Evolutionary conservation across 495 filamentous ascomycete species (phyloP).

Genomic region (Glonium stellatum): DNA sequence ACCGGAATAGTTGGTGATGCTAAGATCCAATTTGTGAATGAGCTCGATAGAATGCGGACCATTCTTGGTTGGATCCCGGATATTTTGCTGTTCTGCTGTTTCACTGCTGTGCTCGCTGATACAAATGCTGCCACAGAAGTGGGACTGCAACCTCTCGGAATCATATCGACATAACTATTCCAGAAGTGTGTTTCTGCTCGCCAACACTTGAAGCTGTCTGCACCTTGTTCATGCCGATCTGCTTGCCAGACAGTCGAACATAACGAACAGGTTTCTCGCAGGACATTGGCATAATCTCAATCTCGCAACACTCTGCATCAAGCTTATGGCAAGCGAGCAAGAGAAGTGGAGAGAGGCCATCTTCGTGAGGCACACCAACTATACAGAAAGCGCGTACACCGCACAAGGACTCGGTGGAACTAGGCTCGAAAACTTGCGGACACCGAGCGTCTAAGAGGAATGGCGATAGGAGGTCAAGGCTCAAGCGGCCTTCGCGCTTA

Average conservation of each 20-base stretch:
- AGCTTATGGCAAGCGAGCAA: slow-evolving; percentile 4
- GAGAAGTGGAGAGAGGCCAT: slow-evolving; percentile 3
- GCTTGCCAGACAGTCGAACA: slow-evolving; percentile 33
- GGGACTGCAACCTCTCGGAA: background rate
- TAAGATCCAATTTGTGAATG: too few species aligned
- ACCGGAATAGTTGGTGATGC: too few species aligned
- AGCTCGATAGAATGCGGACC: too few species aligned
- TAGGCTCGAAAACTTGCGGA: slow-evolving; percentile 13
- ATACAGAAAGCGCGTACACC: slow-evolving; percentile 20
- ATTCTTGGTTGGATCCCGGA: background rate
- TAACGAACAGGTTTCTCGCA: slow-evolving; percentile 30
- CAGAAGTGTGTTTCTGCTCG: slow-evolving; percentile 5
- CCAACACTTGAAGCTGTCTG: slow-evolving; percentile 4
- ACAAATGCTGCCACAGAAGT: slow-evolving; percentile 3
- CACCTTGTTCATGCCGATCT: slow-evolving; percentile 16
- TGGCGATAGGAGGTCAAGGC: slow-evolving; percentile 50
- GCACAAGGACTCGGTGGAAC: slow-evolving; percentile 16
- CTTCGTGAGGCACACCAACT: background rate
- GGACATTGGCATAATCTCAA: slow-evolving; percentile 34
- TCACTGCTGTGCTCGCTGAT: slow-evolving; percentile 61
- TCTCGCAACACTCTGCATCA: slow-evolving; percentile 1
- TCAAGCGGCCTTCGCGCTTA: slow-evolving; percentile 54
- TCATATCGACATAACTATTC: background rate
- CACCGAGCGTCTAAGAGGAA: slow-evolving; percentile 42
- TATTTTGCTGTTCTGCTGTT: slow-evolving; percentile 35